Evolutionary conservation across 306 rosid species (phyloP).

Genomic region (Glycine latifolia): DNA sequence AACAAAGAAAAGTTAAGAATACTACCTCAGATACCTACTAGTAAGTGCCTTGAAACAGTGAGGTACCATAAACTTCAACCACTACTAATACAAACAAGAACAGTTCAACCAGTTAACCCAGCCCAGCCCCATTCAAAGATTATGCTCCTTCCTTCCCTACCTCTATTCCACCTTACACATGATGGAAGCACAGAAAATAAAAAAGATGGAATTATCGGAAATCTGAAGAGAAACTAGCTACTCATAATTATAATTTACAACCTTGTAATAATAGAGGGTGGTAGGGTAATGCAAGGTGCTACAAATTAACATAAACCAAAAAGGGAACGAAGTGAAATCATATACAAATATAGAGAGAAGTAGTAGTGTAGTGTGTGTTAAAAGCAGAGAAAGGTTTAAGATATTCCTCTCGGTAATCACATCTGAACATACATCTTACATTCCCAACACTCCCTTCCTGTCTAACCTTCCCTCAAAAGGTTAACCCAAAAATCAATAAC

Average conservation of each 20-base stretch:
- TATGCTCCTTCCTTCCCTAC: background rate
- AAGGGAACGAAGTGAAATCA: background rate
- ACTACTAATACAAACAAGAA: conserved; percentile 21
- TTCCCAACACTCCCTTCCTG: conserved; percentile 54
- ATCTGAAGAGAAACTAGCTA: background rate
- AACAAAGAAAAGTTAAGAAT: conserved; percentile 49
- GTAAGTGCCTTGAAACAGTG: conserved; percentile 33
- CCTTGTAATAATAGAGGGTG: background rate
- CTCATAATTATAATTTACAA: conserved; percentile 33
- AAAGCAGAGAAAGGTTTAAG: conserved; percentile 41
- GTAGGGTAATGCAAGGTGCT: background rate
- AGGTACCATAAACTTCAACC: background rate
- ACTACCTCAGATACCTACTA: conserved; percentile 12
- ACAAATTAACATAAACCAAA: background rate
- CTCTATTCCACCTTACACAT: background rate
- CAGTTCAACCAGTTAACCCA: conserved; percentile 10
- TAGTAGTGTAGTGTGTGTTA: conserved; percentile 12
- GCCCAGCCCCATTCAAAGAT: conserved; percentile 18
- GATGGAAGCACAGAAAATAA: background rate
- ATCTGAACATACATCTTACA: conserved; percentile 56
- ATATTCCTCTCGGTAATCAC: conserved; percentile 53
- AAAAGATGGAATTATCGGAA: background rate
- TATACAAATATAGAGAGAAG: conserved; percentile 2
- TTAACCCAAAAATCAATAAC: conserved; percentile 36
- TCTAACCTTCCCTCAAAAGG: conserved; percentile 35